Evolutionary conservation across 1,139 yeast species (phyloP), one percentile per base, ranked within the genome.

Genomic region (Saccharomyces hybrid): DNA sequence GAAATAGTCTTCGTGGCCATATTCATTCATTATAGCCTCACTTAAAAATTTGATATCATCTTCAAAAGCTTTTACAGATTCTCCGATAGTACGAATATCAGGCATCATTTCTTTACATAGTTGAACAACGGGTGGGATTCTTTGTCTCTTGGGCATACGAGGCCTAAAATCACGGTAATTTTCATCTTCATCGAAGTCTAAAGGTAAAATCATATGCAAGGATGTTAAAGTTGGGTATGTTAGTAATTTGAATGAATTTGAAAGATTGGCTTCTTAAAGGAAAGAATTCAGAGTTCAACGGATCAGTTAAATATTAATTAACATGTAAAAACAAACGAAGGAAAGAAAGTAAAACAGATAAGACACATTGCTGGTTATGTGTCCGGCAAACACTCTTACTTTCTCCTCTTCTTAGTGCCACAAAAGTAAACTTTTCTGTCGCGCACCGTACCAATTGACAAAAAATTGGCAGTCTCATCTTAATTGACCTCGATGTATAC

Each of bases 41-140:
- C 82, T 79, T 67, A 78, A 82, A 66, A 83, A 82, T 52, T 85
- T 81, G 48, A 88, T 79, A 68, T 84, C 90, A 59, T 82, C 86
- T 34, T 80, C 76, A 56, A 83, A 83, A 25, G 79, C 71, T 64
- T 80, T 79, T 16, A 79, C 71, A 53, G 82, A 78, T 64, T 85
- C 91, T 25, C 91, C 91, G 50, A 85, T 73, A 23, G 85, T 77
- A 59, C 84, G 74, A 55, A 85, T 79, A 66, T 84, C 89, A 27
- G 71, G 74, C 68, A 73, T 70, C 67, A 73, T 69, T 42, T 73
- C 73, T 56, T 71, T 73, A 54, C 75, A 68, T 38, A 73, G 61
- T 56, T 71, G 73, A 42, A 72, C 73, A 20, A 72, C 72, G 6
- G 76, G 76, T 53, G 76, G 73, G 53, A 72, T 60, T 57, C 73